Percentiles rank a stretch among this genome's conserved stretches.
phyloP scores from a whole-genome alignment of 371 early-diverging fungal genomes.

The Mortierella sp. region DNA sequence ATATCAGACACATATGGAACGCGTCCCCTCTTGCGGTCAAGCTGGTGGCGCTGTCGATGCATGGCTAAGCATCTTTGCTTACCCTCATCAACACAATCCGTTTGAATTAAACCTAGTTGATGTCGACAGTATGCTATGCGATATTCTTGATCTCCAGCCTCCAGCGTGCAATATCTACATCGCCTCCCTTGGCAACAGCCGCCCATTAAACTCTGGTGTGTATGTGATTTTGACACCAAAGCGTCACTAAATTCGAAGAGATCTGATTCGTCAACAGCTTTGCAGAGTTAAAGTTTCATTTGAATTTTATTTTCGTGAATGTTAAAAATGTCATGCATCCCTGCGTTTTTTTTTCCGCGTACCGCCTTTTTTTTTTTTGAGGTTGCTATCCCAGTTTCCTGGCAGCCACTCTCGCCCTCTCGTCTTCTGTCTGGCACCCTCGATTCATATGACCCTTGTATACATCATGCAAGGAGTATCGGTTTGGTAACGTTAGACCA shows the following conservation, averaged over 20 bases:
- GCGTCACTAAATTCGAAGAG: background rate
- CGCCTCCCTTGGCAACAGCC: conserved; percentile 4
- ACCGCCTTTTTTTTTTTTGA: too few species aligned
- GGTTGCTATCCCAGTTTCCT: too few species aligned
- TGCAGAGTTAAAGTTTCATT: background rate
- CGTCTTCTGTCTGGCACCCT: too few species aligned
- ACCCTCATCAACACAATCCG: too few species aligned
- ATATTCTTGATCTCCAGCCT: background rate
- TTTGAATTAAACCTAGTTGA: too few species aligned
- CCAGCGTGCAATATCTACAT: background rate
- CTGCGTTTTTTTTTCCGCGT: background rate
- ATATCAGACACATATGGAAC: background rate
- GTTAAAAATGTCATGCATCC: background rate
- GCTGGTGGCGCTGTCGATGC: background rate
- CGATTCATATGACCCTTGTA: too few species aligned
- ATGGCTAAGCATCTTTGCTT: background rate
- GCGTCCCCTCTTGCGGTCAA: background rate
- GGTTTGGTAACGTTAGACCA: too few species aligned
- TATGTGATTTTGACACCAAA: background rate
- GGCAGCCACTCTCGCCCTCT: too few species aligned
- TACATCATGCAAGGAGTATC: too few species aligned
- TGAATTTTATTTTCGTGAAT: background rate
- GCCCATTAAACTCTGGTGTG: background rate
- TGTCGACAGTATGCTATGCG: too few species aligned
- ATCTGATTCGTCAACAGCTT: background rate